These are phyloP conservation scores for Ceratocystiopsis minuta DNA, from an alignment of 2,329 filamentous ascomycete genomes.

Conservation along the genomic window DNA sequence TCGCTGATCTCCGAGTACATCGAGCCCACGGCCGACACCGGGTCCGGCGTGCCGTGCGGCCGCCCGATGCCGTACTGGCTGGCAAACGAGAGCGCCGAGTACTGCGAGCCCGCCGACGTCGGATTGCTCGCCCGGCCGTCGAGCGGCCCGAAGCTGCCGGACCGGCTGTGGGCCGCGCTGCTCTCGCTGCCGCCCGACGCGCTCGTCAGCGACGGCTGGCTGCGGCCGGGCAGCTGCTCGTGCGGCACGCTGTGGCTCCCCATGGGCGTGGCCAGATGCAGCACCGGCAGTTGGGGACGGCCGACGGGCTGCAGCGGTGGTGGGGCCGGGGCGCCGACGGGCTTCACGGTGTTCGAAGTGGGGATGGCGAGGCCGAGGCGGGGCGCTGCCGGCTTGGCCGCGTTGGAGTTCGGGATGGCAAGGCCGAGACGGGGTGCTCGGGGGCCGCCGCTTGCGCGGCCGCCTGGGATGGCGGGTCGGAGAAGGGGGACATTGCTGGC, in stretches of 20 bases:
- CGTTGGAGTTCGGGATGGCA: conserved; percentile 38
- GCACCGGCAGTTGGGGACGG: conserved; percentile 53
- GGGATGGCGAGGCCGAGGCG: conserved; percentile 81
- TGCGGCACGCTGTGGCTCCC: conserved; percentile 58
- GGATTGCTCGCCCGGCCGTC: conserved; percentile 66
- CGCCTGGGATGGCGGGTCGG: conserved; percentile 55
- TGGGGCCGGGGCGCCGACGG: conserved; percentile 37
- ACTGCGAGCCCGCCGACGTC: conserved; percentile 73
- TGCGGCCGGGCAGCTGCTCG: conserved; percentile 38
- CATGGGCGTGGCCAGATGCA: conserved; percentile 78
- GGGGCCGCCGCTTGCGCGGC: conserved; percentile 32
- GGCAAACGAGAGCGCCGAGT: conserved; percentile 67
- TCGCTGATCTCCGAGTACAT: conserved; percentile 69
- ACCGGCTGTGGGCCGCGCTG: conserved; percentile 61
- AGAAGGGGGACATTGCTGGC: conserved; percentile 64
- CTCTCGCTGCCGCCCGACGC: conserved; percentile 65
- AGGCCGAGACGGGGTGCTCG: conserved; percentile 66
- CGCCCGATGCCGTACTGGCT: conserved; percentile 52
- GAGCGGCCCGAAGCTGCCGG: conserved; percentile 63
- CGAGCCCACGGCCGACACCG: conserved; percentile 73
- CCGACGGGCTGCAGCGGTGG: conserved; percentile 11
- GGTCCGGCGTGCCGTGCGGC: conserved; percentile 57
- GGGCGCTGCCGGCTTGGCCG: conserved; percentile 27
- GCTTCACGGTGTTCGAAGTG: conserved; percentile 64
- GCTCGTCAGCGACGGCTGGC: conserved; percentile 41